Base-by-base conservation (phyloP, 2,329 filamentous ascomycete genomes). In the Aureobasidium sp. region DNA sequence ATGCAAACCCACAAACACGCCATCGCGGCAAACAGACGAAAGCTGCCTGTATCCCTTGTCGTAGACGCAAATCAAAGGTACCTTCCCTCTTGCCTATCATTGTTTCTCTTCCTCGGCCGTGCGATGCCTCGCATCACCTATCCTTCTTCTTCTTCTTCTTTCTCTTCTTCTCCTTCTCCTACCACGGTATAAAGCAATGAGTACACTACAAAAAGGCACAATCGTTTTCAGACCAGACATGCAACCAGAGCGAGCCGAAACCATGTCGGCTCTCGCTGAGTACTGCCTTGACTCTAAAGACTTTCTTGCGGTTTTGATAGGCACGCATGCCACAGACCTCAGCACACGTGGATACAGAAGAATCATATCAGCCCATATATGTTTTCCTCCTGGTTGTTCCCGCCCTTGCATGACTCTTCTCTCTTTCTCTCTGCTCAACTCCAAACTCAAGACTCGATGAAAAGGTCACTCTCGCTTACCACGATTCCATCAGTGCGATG, bases 1-100 rank as follows among this genome's bases (percentile, higher is more conserved):
- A 59, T 2, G n/a, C 43, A 5, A n/a, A 17, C 12, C 0, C 26
- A 12, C 34, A 37, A 12, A 20, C 27, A 27, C 41, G 56, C 9
- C 32, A 29, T 44, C 32, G 44, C 17, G 44, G 56, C 13, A 39
- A 39, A 6, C 56, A 59, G 13, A 59, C 56, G 41, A 59, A 59
- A 59, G 56, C 56, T 46, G 56, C 56, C 1, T 59, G 56, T 15
- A n/a, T 59, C 2, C 44, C 56, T 13, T 59, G 56, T 17, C 56
- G 56, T n/a, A 48, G 41, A 41, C 43, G 56, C 34, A 59, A 59
- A 10, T 59, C 56, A 59, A 59, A 59, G 56, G 56, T 50, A 59
- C 15, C 13, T 15, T 12, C 20, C 20, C 9, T 12, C 20, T 13
- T 50, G 27, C 29, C 41, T 20, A 10, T n/a, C 41, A 43, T 1